phyloP scores from a whole-genome alignment of 805 yeast species.

The Starmerella bombicola region DNA sequence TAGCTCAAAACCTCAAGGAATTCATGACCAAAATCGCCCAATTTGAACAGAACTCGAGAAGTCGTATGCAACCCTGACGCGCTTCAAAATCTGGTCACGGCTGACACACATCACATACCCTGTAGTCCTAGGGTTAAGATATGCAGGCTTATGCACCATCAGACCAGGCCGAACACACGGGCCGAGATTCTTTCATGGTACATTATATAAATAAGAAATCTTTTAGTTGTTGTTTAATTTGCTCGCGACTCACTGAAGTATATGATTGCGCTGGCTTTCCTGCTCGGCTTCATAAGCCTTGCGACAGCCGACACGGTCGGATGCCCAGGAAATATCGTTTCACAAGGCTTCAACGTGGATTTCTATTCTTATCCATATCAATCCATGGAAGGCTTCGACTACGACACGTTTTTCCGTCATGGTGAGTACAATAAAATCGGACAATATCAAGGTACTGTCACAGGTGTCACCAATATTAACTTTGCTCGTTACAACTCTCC shows the following conservation, averaged over 20 bases:
- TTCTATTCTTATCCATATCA: neutral
- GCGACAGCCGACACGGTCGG: neutral
- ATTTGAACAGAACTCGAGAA: no score
- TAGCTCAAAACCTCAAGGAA: no score
- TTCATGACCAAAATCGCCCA: no score
- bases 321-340: neutral
- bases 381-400: neutral
- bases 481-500: neutral
- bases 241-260: neutral
- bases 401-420: neutral
- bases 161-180: neutral
- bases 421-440: neutral
- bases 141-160: neutral
- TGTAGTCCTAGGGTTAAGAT: no score
- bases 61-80: no score
- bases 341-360: neutral
- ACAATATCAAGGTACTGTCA: neutral
- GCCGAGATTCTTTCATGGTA: neutral
- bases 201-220: no score
- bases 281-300: neutral
- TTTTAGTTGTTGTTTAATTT: no score
- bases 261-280: neutral
- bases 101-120: no score
- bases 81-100: no score
- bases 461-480: neutral